These are phyloP conservation scores for Santalum album DNA, from an alignment of 164 flowering plant genomes.

Conservation along the genomic window DNA sequence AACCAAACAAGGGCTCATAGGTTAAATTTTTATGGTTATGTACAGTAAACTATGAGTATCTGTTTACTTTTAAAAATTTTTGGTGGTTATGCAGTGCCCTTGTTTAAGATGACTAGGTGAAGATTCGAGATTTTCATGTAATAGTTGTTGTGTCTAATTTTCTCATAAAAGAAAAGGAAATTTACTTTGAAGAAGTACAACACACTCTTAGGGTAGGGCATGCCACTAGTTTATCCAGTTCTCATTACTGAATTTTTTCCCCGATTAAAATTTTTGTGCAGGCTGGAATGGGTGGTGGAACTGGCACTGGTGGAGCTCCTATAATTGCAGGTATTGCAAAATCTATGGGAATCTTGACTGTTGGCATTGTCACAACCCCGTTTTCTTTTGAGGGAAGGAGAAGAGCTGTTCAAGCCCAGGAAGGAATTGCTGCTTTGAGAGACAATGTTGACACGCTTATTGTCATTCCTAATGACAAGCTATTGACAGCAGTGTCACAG, in stretches of 20 bases:
- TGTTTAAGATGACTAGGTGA: no score
- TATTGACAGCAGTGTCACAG: conserved; percentile 80
- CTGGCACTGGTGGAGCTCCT: conserved; percentile 96
- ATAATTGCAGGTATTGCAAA: conserved; percentile 84
- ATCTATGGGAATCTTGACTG: conserved; percentile 90
- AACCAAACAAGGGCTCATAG: no score
- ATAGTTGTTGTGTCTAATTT: no score
- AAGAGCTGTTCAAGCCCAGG: conserved; percentile 91
- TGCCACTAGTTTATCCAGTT: neutral
- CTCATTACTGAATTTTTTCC: neutral
- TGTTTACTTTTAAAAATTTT: no score
- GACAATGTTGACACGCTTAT: conserved; percentile 88
- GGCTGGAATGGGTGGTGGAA: conserved; percentile 99
- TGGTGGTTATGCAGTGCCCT: no score
- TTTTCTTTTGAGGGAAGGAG: conserved; percentile 92
- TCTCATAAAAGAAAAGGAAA: no score
- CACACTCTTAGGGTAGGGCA: neutral
- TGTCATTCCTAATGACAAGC: conserved; percentile 93
- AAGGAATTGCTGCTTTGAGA: conserved; percentile 92
- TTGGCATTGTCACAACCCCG: conserved; percentile 93
- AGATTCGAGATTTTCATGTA: no score
- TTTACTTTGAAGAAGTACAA: no score
- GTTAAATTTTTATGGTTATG: no score
- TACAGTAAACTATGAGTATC: no score
- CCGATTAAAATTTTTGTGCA: conserved; percentile 15